Conservation (phyloP, 108 stramenopile species). For the Fragilaria radians region DNA sequence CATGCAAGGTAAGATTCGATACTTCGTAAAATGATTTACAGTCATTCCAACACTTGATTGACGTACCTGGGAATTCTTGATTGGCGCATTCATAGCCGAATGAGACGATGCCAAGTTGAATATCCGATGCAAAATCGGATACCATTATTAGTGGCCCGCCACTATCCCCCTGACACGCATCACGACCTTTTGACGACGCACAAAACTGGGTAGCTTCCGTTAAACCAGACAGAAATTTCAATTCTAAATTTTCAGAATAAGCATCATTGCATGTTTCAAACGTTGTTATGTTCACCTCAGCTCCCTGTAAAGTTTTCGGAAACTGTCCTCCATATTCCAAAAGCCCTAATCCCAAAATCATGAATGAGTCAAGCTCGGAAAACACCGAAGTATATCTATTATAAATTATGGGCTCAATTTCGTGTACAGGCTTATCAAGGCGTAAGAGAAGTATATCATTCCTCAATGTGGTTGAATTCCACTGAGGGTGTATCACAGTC, state of each 20-base stretch:
- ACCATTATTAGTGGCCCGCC: conserved; percentile 32
- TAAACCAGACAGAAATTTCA: not conserved
- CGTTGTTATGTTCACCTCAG: conserved; percentile 14
- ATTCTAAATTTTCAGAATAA: conserved; percentile 5
- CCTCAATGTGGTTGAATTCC: not conserved
- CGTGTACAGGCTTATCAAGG: not conserved
- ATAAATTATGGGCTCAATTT: not conserved
- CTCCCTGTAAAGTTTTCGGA: conserved; percentile 20
- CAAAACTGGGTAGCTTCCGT: conserved; percentile 32
- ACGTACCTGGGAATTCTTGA: conserved; percentile 18
- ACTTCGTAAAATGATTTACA: not conserved
- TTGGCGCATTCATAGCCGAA: conserved; percentile 25
- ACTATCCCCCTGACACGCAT: conserved; percentile 43
- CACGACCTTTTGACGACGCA: conserved; percentile 19
- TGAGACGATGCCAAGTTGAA: conserved; percentile 23
- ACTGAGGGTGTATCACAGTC: not conserved
- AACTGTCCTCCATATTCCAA: not conserved
- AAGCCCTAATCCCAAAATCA: conserved; percentile 41
- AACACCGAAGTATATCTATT: not conserved
- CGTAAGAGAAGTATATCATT: not conserved
- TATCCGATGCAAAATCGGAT: not conserved
- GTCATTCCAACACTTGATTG: not conserved
- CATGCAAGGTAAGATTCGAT: not conserved
- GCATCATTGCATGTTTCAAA: conserved; percentile 8
- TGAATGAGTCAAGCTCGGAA: conserved; percentile 7